phyloP scores from a whole-genome alignment of 805 yeast species.

The Ogataea salicorniae region DNA sequence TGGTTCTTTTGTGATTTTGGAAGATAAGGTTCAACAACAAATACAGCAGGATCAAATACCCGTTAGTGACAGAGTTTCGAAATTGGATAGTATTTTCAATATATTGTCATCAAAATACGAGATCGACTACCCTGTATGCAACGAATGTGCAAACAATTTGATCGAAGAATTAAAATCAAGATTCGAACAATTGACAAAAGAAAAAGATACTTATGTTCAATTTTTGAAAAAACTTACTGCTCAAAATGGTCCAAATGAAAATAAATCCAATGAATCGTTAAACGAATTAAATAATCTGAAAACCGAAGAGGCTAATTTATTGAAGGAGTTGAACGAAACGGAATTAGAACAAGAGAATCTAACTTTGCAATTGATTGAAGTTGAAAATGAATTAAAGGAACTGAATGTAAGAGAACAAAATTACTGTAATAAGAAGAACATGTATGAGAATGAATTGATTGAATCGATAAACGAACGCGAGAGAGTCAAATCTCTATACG shows the following conservation, averaged over 20 bases:
- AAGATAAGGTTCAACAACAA: slow-evolving; percentile 15
- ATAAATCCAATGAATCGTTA: slow-evolving; percentile 41
- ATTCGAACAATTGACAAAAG: slow-evolving; percentile 68
- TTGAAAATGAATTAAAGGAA: slow-evolving; percentile 35
- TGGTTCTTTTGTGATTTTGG: slow-evolving; percentile 28
- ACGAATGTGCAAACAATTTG: slow-evolving; percentile 71
- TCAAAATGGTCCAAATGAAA: slow-evolving; percentile 40
- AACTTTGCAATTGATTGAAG: slow-evolving; percentile 41
- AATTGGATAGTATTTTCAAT: slow-evolving; percentile 63
- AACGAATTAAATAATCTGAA: slow-evolving; percentile 43
- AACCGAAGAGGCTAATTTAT: slow-evolving; percentile 31
- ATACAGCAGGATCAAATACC: slow-evolving; percentile 19
- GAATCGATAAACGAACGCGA: slow-evolving; percentile 52
- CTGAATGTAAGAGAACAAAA: slow-evolving; percentile 42
- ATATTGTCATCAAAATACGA: slow-evolving; percentile 72
- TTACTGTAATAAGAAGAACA: slow-evolving; percentile 47
- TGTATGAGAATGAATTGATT: slow-evolving; percentile 46
- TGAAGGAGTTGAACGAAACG: slow-evolving; percentile 35
- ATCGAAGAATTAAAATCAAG: slow-evolving; percentile 60
- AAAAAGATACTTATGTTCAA: slow-evolving; percentile 70
- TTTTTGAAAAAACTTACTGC: slow-evolving; percentile 66
- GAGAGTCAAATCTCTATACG: slow-evolving; percentile 58
- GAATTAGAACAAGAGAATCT: slow-evolving; percentile 41
- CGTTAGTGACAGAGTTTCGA: slow-evolving; percentile 35
- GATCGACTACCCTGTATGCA: slow-evolving; percentile 82